phyloP scores from a whole-genome alignment of 2,329 filamentous ascomycete genomes.

The Colletotrichum sp. region DNA sequence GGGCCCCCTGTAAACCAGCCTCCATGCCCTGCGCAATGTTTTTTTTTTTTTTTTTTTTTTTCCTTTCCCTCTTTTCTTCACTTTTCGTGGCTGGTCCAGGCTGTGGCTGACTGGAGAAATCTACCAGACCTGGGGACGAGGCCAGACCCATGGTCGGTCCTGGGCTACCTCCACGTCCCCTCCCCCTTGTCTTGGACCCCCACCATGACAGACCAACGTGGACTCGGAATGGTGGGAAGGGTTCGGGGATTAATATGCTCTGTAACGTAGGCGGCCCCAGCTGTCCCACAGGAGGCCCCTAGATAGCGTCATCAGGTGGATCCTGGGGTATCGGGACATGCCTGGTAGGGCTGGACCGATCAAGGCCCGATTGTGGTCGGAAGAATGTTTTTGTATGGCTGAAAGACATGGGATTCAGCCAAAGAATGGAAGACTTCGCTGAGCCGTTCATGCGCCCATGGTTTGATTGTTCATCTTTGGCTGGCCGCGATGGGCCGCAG shows the following conservation, averaged over 20 bases:
- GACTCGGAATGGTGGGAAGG: background rate
- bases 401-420: background rate
- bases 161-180: background rate
- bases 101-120: background rate
- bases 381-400: background rate
- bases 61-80: too few relatives aligned
- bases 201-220: background rate
- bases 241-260: background rate
- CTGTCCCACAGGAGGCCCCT: background rate
- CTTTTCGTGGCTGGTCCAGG: too few relatives aligned
- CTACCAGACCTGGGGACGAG: background rate
- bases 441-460: background rate
- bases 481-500: background rate
- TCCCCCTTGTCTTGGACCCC: background rate
- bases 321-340: constrained; percentile 36
- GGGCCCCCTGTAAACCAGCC: too few relatives aligned
- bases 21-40: too few relatives aligned
- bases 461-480: background rate
- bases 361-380: background rate
- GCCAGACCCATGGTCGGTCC: background rate
- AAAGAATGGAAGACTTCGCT: background rate
- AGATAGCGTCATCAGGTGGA: background rate
- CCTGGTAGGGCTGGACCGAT: constrained; percentile 41
- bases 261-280: background rate
- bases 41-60: too few relatives aligned